phyloP scores from a whole-genome alignment of 1,284 basidiomycete species.

The Ceratorhiza oryzae-sativae region DNA sequence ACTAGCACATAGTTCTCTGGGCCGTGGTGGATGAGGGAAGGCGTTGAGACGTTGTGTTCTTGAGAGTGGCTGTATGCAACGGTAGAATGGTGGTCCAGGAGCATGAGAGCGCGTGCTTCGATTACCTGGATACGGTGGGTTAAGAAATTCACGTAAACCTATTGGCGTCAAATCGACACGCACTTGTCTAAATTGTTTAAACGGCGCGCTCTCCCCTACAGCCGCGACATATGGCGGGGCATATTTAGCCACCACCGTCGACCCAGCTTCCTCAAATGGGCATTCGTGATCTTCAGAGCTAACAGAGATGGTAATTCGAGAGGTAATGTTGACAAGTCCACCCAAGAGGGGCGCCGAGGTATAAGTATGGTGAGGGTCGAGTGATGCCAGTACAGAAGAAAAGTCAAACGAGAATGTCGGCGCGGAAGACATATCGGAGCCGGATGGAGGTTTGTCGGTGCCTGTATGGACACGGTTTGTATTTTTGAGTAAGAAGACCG shows the following conservation, averaged over 20 bases:
- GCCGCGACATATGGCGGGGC: slow-evolving; percentile 19
- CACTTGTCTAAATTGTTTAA: slow-evolving; percentile 30
- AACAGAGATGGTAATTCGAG: not conserved
- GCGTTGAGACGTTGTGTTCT: not conserved
- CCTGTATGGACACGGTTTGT: not conserved
- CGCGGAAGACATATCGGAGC: not conserved
- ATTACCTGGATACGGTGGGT: not conserved
- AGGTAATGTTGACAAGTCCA: slow-evolving; percentile 12
- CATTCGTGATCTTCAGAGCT: slow-evolving; percentile 17
- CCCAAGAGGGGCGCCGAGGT: slow-evolving; percentile 5
- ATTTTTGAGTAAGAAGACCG: not conserved
- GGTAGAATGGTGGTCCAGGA: not conserved
- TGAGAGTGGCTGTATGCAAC: slow-evolving; percentile 25
- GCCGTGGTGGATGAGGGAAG: slow-evolving; percentile 12
- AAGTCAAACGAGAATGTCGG: slow-evolving; percentile 1
- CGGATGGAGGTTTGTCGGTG: not conserved
- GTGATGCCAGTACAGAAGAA: not conserved
- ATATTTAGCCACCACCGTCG: slow-evolving; percentile 25
- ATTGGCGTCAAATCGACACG: no score
- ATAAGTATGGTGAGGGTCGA: slow-evolving; percentile 26
- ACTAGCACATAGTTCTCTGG: not conserved
- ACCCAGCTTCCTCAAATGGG: not conserved
- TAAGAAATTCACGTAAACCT: no score
- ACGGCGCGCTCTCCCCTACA: slow-evolving; percentile 24
- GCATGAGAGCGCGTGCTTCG: slow-evolving; percentile 19